Percentiles rank a stretch among this genome's conserved stretches.
Evolutionary conservation across 2,329 filamentous ascomycete species (phyloP).

Genomic region (Chaetothyriales sp.): DNA sequence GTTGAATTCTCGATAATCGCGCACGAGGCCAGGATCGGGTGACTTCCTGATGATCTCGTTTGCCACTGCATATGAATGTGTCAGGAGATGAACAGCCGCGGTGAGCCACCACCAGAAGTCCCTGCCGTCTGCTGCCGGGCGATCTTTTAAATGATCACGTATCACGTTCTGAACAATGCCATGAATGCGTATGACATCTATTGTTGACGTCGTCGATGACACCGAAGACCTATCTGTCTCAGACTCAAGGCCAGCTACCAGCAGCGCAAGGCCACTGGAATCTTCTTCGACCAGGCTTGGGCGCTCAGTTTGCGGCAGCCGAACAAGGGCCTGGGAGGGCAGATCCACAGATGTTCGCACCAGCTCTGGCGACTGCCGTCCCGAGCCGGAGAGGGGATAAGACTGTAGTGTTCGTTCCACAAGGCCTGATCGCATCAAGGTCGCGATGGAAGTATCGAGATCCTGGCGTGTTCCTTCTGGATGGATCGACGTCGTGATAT

Average conservation of each 20-base stretch:
- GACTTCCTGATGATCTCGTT: slow-evolving; percentile 25
- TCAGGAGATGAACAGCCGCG: slow-evolving; percentile 28
- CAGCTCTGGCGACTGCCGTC: background rate
- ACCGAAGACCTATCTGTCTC: background rate
- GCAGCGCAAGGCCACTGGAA: slow-evolving; percentile 5
- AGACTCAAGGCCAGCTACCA: slow-evolving; percentile 1
- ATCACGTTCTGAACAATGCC: slow-evolving; percentile 34
- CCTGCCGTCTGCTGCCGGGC: slow-evolving; percentile 17
- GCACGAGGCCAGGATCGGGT: slow-evolving; percentile 26
- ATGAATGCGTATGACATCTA: slow-evolving; percentile 34
- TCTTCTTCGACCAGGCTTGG: slow-evolving; percentile 2
- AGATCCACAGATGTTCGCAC: too few species aligned
- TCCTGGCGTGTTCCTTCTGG: slow-evolving; percentile 29
- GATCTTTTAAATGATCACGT: slow-evolving; percentile 29
- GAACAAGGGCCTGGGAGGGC: too few species aligned
- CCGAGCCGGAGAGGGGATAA: slow-evolving; percentile 13
- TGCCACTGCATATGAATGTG: slow-evolving; percentile 28
- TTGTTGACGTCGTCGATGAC: slow-evolving; percentile 15
- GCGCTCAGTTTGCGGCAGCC: background rate
- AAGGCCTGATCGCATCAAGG: slow-evolving; percentile 32
- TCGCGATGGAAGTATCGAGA: slow-evolving; percentile 31
- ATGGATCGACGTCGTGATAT: slow-evolving; percentile 21
- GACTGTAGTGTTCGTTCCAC: slow-evolving; percentile 27
- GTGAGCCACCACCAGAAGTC: slow-evolving; percentile 30
- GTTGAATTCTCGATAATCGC: slow-evolving; percentile 34